A percentile compares a stretch with the other conserved stretches of the same genome.
Conservation (phyloP, 73 alveolate genomes). For the Effrenium voratum region DNA sequence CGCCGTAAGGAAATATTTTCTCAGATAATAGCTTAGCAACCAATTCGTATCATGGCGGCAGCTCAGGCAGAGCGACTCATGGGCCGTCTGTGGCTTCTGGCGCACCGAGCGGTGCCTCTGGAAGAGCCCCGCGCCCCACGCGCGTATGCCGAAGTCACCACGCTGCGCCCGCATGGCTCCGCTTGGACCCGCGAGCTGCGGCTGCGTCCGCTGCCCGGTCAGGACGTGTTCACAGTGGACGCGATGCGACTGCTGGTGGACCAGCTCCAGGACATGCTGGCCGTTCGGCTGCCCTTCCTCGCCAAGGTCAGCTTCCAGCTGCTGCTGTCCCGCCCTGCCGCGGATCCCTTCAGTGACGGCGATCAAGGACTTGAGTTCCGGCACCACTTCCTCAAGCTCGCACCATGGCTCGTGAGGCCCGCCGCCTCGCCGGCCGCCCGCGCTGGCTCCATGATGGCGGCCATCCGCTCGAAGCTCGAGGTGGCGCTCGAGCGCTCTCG, state of each 20-base stretch:
- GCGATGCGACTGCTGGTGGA: background rate
- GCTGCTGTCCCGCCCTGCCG: no score
- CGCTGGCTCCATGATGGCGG: background rate
- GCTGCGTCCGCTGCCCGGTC: background rate
- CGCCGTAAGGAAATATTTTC: no score
- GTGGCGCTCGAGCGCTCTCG: background rate
- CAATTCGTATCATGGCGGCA: background rate
- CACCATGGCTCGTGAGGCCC: background rate
- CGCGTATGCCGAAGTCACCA: background rate
- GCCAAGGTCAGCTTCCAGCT: background rate
- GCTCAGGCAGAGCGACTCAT: background rate
- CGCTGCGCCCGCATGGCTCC: background rate
- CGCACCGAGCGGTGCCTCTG: slow-evolving; percentile 14
- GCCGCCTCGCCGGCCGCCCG: background rate
- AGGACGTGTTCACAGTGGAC: background rate
- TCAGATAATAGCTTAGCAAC: background rate
- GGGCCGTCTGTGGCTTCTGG: background rate
- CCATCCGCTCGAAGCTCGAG: background rate
- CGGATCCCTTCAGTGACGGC: background rate
- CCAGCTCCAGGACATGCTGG: no score
- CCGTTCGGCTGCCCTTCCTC: background rate
- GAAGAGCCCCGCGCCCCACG: background rate
- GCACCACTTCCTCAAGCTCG: background rate
- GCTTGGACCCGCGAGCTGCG: background rate
- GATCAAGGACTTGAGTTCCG: background rate